A percentile compares a stretch with the other conserved stretches of the same genome.
Conservation (phyloP, 345 rosid species). For the Moricandia arvensis region DNA sequence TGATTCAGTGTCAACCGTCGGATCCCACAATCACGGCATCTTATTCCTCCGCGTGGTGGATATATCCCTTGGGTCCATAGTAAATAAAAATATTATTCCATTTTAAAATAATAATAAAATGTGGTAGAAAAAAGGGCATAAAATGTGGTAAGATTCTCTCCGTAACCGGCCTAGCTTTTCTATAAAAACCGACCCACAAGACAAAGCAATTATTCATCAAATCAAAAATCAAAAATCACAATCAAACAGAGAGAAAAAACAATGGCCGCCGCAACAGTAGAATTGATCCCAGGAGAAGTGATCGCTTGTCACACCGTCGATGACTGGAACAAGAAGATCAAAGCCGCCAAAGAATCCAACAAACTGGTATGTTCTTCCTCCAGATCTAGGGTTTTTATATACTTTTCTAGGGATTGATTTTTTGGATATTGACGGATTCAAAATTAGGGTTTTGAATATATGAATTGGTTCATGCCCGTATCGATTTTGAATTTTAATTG, state of each 20-base stretch:
- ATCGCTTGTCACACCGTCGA: constrained; percentile 47
- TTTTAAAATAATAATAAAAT: neutral
- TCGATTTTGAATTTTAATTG: neutral
- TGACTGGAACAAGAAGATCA: constrained; percentile 47
- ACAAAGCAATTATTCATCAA: neutral
- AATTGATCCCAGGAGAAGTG: constrained; percentile 44
- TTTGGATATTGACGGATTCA: neutral
- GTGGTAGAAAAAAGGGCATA: constrained; percentile 6
- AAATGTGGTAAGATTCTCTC: constrained; percentile 21
- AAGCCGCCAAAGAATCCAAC: constrained; percentile 45
- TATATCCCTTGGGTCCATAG: constrained; percentile 2
- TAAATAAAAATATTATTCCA: neutral
- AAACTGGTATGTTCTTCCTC: constrained; percentile 41
- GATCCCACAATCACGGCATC: neutral
- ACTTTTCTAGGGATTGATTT: neutral
- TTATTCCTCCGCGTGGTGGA: constrained; percentile 28
- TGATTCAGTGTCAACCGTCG: constrained; percentile 1
- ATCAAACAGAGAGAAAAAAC: neutral
- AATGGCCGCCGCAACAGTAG: constrained; percentile 43
- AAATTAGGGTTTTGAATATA: neutral
- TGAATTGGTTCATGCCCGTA: neutral
- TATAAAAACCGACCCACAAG: constrained; percentile 20
- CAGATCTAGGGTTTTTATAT: neutral
- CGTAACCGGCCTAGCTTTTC: neutral
- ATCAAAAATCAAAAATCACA: neutral